Evolutionary conservation across 345 rosid genomes (phyloP).

Genomic region (Euphorbia tirucalli): DNA sequence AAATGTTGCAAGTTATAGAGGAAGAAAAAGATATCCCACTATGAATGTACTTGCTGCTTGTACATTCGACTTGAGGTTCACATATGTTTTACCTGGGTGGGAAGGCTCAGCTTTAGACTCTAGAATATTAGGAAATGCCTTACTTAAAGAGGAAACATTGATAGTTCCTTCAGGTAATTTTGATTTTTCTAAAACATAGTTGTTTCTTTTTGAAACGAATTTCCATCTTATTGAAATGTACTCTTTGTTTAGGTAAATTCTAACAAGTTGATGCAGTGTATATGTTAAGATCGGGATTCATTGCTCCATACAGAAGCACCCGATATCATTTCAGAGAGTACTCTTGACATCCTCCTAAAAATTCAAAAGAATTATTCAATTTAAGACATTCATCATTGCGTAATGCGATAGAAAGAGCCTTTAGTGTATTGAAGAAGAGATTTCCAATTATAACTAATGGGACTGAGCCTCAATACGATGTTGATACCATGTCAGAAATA

Average conservation of each 20-base stretch:
- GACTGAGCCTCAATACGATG: neutral
- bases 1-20: neutral
- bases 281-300: neutral
- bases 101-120: neutral
- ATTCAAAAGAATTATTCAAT: conserved; percentile 5
- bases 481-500: neutral
- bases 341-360: neutral
- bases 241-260: conserved; percentile 1
- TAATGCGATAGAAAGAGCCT: conserved; percentile 12
- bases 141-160: neutral
- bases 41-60: neutral
- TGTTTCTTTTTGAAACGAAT: neutral
- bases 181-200: neutral
- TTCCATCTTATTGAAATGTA: neutral
- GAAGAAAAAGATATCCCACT: neutral
- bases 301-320: neutral
- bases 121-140: neutral
- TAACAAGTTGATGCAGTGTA: neutral
- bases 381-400: conserved; percentile 2
- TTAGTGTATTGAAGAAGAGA: conserved; percentile 6
- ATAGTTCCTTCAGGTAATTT: neutral
- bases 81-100: neutral
- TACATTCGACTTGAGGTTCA: neutral
- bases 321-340: conserved; percentile 13
- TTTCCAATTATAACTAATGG: conserved; percentile 1